Evolutionary conservation across 805 yeast species (phyloP).

Genomic region (Saturnispora diversa): DNA sequence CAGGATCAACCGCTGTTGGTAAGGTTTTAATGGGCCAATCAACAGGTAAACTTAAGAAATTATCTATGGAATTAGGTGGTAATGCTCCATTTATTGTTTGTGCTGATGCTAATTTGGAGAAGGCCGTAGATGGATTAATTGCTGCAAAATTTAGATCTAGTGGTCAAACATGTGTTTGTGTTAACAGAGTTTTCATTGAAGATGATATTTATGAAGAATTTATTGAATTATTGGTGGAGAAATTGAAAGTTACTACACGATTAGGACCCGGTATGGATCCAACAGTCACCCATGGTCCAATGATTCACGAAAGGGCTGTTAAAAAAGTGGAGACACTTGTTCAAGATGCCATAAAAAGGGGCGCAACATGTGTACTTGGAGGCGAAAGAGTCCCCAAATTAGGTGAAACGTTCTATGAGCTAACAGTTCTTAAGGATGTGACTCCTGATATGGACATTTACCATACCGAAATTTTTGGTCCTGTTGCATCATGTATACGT

Average conservation of each 20-base stretch:
- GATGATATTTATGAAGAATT: slow-evolving; percentile 53
- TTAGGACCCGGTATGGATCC: slow-evolving; percentile 58
- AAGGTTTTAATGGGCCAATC: slow-evolving; percentile 56
- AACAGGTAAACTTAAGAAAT: slow-evolving; percentile 53
- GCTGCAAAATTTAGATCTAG: slow-evolving; percentile 62
- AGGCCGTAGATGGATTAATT: slow-evolving; percentile 54
- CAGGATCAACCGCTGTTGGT: slow-evolving; percentile 73
- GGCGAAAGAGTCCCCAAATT: slow-evolving; percentile 48
- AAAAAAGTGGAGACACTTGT: slow-evolving; percentile 52
- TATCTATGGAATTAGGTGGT: slow-evolving; percentile 71
- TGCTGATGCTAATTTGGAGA: slow-evolving; percentile 56
- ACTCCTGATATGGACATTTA: slow-evolving; percentile 48
- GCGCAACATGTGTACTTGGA: slow-evolving; percentile 53
- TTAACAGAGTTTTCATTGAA: slow-evolving; percentile 62
- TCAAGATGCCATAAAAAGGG: slow-evolving; percentile 53
- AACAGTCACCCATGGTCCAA: slow-evolving; percentile 62
- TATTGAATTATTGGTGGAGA: slow-evolving; percentile 36
- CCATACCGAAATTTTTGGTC: slow-evolving; percentile 70
- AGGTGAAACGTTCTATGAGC: slow-evolving; percentile 59
- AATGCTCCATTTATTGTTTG: slow-evolving; percentile 73
- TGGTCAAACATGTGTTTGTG: slow-evolving; percentile 78
- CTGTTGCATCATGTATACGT: slow-evolving; percentile 61
- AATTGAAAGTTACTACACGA: slow-evolving; percentile 35
- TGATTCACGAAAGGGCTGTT: slow-evolving; percentile 52
- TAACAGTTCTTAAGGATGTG: slow-evolving; percentile 55